phyloP scores from a whole-genome alignment of 2,329 filamentous ascomycete species.

The Diaporthe vexans region DNA sequence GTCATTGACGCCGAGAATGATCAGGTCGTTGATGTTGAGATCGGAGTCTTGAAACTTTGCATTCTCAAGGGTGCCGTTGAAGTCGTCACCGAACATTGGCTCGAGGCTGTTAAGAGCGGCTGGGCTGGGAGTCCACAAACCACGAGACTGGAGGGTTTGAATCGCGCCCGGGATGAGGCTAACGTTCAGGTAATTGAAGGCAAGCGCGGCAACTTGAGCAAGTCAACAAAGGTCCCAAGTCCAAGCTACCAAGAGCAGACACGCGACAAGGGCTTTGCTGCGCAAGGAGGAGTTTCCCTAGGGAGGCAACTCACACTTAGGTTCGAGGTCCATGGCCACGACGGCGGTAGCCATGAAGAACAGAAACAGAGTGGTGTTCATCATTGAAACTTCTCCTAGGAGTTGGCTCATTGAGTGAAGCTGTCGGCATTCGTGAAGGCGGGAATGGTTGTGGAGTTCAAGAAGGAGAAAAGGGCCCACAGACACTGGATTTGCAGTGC shows the following conservation, averaged over 20 bases:
- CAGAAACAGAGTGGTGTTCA: neutral
- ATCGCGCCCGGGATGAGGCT: neutral
- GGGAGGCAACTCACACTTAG: neutral
- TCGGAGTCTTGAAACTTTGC: conserved; percentile 14
- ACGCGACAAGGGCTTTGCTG: neutral
- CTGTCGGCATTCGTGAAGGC: neutral
- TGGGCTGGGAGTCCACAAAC: neutral
- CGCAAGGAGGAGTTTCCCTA: neutral
- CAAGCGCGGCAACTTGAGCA: neutral
- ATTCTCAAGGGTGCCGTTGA: conserved; percentile 23
- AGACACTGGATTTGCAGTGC: neutral
- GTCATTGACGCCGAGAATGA: neutral
- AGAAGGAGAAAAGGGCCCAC: neutral
- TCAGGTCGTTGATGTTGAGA: conserved; percentile 13
- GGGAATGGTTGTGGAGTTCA: neutral
- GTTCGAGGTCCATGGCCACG: neutral
- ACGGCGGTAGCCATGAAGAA: neutral
- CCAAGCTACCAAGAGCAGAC: neutral
- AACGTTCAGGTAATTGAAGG: neutral
- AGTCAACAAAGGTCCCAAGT: neutral
- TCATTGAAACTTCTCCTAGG: neutral
- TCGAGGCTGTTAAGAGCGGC: conserved; percentile 12
- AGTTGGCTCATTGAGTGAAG: neutral
- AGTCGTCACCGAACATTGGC: conserved; percentile 10
- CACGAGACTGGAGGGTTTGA: neutral